A percentile compares a stretch with the other conserved stretches of the same genome.
phyloP scores from a whole-genome alignment of 2,329 filamentous ascomycete species.

The Arthrobotrys entomopaga region DNA sequence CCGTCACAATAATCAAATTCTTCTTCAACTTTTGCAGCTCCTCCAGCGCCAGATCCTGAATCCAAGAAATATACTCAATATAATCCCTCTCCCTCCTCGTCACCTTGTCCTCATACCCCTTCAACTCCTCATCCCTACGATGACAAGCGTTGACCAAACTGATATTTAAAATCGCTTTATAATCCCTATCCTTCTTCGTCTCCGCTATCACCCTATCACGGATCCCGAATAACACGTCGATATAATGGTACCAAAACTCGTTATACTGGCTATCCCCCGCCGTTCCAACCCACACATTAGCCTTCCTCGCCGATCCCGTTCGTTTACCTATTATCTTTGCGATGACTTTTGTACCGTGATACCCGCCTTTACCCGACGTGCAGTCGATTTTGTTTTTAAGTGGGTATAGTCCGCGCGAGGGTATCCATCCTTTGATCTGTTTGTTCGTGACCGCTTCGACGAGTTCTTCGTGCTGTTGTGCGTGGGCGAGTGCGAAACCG shows the following conservation, averaged over 20 bases:
- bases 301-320: conserved; percentile 17
- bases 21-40: not conserved
- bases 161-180: conserved; percentile 16
- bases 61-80: not conserved
- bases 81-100: not conserved
- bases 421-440: conserved; percentile 23
- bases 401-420: not conserved
- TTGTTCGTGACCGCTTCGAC: not conserved
- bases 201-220: not conserved
- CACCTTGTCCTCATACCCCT: not conserved
- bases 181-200: not conserved
- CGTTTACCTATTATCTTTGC: conserved; percentile 30
- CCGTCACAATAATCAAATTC: conserved; percentile 18
- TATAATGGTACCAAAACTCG: not conserved
- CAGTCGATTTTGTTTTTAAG: not conserved
- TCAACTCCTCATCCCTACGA: not conserved
- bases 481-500: not conserved
- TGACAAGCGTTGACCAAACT: not conserved
- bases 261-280: not conserved
- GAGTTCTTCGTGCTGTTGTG: conserved; percentile 11
- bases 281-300: not conserved
- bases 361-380: not conserved
- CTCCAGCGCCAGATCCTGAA: conserved; percentile 10
- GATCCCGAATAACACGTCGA: conserved; percentile 10
- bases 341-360: conserved; percentile 1